Evolutionary conservation across 2,329 filamentous ascomycete genomes (phyloP), one percentile per base, ranked within the genome.

Genomic region (Hymenoscyphus repandus): DNA sequence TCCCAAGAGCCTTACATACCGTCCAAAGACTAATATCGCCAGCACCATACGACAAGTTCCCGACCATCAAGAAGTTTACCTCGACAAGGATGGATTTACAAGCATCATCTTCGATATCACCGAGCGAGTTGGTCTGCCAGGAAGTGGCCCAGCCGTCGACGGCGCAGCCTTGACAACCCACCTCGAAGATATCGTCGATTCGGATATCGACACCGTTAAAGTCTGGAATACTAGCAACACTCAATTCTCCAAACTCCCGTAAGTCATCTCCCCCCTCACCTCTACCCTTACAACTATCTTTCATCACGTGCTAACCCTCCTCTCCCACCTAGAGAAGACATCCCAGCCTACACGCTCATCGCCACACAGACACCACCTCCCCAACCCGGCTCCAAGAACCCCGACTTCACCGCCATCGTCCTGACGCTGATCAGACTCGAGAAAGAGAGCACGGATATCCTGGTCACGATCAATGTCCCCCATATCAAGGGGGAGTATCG

Each of bases 91-190:
- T 56, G 90, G 90, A 45, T 91, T 91, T 68, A 89, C 88, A 2
- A 90, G 81, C 70, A 83, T 96, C 67, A 91, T 96, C 61, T 79
- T 96, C 69, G 92, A 97, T 63, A 89, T 97, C 64, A 86, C 88
- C 49, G 86, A 96, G 72, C 86, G 88, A 50, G 85, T 95, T 18
- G 79, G 80, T 53, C 66, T 69, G 12, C 63, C 79, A 4, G 74
- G 76, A 30, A 73, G 70, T 38, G 70, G 74, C 1, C 74, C 81
- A 15, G 78, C 83, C 62, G 79, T 79, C 33, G 83, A 91, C 61
- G 85, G 86, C 50, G 79, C 78, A 40, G 89, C 90, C 18, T 72
- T 86, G 63, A 82, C 83, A 2, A 80, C 77, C 10, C 85, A 88
- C 62, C 74, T 88, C 0, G 78, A 86, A 62, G 86, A 89, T 39